Conservation (phyloP, 2,329 filamentous ascomycete genomes). For the Ophiobolus disseminans region DNA sequence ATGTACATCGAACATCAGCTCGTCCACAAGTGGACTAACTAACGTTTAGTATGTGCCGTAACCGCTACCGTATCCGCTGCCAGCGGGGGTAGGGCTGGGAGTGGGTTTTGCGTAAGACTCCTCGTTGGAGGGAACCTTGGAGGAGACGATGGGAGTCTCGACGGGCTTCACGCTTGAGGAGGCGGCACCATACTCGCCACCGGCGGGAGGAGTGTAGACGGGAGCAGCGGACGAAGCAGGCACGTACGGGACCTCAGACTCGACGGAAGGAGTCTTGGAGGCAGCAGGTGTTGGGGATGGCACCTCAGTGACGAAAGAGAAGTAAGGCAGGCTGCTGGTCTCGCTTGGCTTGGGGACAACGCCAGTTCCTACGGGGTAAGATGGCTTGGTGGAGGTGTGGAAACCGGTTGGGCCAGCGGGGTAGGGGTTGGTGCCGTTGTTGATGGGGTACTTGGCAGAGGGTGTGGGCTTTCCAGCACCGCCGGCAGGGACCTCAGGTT, state of each 20-base stretch:
- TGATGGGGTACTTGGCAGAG: slow-evolving; percentile 32
- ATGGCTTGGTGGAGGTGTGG: slow-evolving; percentile 40
- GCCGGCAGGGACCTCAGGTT: slow-evolving; percentile 9
- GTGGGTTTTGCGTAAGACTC: slow-evolving; percentile 15
- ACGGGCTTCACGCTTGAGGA: slow-evolving; percentile 17
- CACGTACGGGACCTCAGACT: slow-evolving; percentile 11
- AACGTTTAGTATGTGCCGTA: slow-evolving; percentile 35
- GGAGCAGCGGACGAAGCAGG: slow-evolving; percentile 18
- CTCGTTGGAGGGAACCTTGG: slow-evolving; percentile 8
- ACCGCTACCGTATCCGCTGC: slow-evolving; percentile 24
- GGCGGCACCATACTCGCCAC: slow-evolving; percentile 11
- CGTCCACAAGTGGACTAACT: slow-evolving; percentile 14
- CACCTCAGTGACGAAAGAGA: slow-evolving; percentile 34
- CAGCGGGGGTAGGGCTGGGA: slow-evolving; percentile 20
- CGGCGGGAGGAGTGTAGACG: slow-evolving; percentile 23
- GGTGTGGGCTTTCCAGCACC: slow-evolving; percentile 18
- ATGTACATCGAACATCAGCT: slow-evolving; percentile 27
- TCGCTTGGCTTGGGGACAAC: slow-evolving; percentile 22
- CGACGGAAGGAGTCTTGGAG: slow-evolving; percentile 18
- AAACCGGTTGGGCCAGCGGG: slow-evolving; percentile 39
- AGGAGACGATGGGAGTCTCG: slow-evolving; percentile 12
- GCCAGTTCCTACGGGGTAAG: slow-evolving; percentile 26
- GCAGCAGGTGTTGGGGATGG: slow-evolving; percentile 17
- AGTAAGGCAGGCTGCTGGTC: slow-evolving; percentile 28
- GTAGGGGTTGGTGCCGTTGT: slow-evolving; percentile 35